Conservation (phyloP, 129 eudicot species). For the Artemisia argyi region DNA sequence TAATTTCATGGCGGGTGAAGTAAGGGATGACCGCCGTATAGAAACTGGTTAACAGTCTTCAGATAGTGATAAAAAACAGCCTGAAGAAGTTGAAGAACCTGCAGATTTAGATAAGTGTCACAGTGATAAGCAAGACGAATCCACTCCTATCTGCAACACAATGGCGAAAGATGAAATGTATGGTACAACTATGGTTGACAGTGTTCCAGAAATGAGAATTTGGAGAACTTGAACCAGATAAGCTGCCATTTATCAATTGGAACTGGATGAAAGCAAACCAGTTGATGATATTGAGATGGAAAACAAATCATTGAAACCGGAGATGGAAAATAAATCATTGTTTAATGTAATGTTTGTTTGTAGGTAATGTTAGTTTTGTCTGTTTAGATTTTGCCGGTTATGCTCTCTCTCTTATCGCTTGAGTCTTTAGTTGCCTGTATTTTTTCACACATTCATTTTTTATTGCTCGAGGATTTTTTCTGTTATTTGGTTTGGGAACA, state of each 20-base stretch:
- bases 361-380: no score
- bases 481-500: no score
- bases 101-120: slow-evolving; percentile 14
- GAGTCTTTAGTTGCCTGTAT: no score
- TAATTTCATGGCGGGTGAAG: slow-evolving; percentile 14
- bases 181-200: slow-evolving; percentile 27
- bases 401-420: no score
- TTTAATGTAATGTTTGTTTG: no score
- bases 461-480: no score
- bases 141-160: slow-evolving; percentile 4
- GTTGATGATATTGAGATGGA: slow-evolving; percentile 22
- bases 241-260: slow-evolving; percentile 16
- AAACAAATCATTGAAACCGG: slow-evolving; percentile 15
- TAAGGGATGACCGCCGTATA: background rate
- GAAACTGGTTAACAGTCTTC: background rate
- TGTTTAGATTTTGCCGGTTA: no score
- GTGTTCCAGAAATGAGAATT: slow-evolving; percentile 21
- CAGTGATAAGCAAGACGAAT: background rate
- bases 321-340: background rate
- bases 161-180: slow-evolving; percentile 36
- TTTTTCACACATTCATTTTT: no score
- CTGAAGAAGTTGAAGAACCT: slow-evolving; percentile 28
- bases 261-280: slow-evolving; percentile 20
- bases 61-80: slow-evolving; percentile 24
- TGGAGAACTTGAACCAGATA: slow-evolving; percentile 19